These are phyloP conservation scores for Agapanthus africanus DNA, from an alignment of 106 monocot species.

Conservation along the genomic window DNA sequence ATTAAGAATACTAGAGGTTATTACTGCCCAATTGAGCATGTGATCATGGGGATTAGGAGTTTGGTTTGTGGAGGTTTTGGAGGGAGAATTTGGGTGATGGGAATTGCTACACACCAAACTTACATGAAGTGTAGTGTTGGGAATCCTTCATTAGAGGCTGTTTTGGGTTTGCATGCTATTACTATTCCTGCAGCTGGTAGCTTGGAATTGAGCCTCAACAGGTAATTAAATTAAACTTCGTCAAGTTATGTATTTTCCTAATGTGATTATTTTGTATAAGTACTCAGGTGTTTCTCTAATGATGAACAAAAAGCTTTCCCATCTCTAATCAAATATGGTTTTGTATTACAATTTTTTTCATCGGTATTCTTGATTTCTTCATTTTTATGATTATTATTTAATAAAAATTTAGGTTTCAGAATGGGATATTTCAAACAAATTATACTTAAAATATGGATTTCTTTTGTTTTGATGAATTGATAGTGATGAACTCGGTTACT, in stretches of 20 bases:
- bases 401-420: too few relatives aligned
- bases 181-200: conserved; percentile 40
- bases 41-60: conserved; percentile 71
- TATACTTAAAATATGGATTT: background rate
- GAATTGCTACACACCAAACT: conserved; percentile 48
- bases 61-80: conserved; percentile 14
- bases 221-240: conserved; percentile 26
- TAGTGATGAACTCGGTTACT: conserved; percentile 6
- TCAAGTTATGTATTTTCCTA: too few relatives aligned
- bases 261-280: too few relatives aligned
- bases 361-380: background rate
- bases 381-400: background rate
- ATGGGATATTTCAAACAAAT: background rate
- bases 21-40: conserved; percentile 85
- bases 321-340: too few relatives aligned
- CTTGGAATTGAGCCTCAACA: conserved; percentile 49
- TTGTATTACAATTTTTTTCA: too few relatives aligned
- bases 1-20: conserved; percentile 18
- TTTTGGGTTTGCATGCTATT: conserved; percentile 49
- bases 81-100: conserved; percentile 54
- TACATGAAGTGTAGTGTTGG: conserved; percentile 59
- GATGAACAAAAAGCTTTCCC: too few relatives aligned
- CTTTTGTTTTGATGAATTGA: background rate
- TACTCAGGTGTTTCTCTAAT: too few relatives aligned
- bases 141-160: conserved; percentile 44